A percentile compares a stretch with the other conserved stretches of the same genome.
These are phyloP conservation scores for Oenanthe sinensis DNA, from an alignment of 129 eudicot genomes.

Conservation along the genomic window DNA sequence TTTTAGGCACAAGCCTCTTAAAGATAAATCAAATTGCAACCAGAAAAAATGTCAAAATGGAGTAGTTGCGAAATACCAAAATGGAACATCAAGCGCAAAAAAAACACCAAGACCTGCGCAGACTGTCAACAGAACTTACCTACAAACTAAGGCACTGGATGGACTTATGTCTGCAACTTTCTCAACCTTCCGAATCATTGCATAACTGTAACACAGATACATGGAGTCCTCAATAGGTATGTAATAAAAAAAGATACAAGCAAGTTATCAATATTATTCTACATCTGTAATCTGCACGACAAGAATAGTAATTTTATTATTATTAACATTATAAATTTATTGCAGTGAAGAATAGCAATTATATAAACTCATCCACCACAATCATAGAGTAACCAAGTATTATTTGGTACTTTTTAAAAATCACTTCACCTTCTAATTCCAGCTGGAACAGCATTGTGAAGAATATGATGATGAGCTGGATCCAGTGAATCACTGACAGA, in stretches of 20 bases:
- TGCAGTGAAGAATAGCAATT: not conserved
- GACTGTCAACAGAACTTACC: slow-evolving; percentile 27
- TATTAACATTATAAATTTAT: not conserved
- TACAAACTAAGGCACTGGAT: slow-evolving; percentile 29
- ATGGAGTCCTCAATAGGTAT: not conserved
- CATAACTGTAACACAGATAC: slow-evolving; percentile 41
- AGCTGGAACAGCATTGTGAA: slow-evolving; percentile 76
- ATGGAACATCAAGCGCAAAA: not conserved
- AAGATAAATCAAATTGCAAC: not conserved
- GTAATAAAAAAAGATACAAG: not conserved
- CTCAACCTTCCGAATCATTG: slow-evolving; percentile 59
- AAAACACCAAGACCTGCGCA: not conserved
- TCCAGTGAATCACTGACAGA: slow-evolving; percentile 73
- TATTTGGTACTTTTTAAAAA: not conserved
- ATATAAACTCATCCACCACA: not conserved
- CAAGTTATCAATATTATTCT: not conserved
- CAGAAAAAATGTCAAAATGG: not conserved
- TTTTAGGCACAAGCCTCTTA: no score
- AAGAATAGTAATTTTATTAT: not conserved
- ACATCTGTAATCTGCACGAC: not conserved
- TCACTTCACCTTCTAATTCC: slow-evolving; percentile 62
- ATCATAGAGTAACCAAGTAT: not conserved
- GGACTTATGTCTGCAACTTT: slow-evolving; percentile 36
- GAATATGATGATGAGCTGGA: slow-evolving; percentile 72
- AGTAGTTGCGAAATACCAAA: not conserved